phyloP scores from a whole-genome alignment of 352 stramenopile species.

The Pythium brassicae region DNA sequence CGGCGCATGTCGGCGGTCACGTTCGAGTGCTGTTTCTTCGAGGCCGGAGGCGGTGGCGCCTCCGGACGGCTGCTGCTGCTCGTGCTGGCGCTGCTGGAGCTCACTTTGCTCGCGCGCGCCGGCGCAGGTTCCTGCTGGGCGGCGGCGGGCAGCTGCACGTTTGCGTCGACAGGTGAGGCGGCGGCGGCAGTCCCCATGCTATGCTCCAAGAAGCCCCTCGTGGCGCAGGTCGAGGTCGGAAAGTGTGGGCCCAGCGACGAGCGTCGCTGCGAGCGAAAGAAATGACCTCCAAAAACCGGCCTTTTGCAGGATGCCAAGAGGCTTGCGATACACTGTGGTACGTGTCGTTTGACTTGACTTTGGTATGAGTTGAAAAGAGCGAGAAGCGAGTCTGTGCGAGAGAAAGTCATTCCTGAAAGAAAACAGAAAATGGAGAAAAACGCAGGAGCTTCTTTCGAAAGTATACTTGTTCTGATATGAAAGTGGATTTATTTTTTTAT shows the following conservation, averaged over 20 bases:
- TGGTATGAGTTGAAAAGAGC: too few relatives aligned
- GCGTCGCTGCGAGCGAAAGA: neutral
- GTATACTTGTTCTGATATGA: neutral
- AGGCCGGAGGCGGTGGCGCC: constrained; percentile 8
- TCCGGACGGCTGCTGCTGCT: constrained; percentile 50
- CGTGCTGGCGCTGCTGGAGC: constrained; percentile 2
- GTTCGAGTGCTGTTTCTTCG: constrained; percentile 1
- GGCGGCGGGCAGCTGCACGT: neutral
- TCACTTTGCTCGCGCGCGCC: constrained; percentile 1
- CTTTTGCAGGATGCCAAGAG: too few relatives aligned
- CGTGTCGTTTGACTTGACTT: too few relatives aligned
- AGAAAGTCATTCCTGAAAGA: too few relatives aligned
- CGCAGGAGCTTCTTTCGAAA: neutral
- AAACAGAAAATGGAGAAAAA: too few relatives aligned
- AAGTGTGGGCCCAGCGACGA: neutral
- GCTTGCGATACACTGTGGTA: too few relatives aligned
- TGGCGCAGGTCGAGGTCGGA: neutral
- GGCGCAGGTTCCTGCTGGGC: neutral
- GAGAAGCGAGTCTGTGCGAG: too few relatives aligned
- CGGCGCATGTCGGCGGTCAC: constrained; percentile 12
- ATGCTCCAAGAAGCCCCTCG: neutral
- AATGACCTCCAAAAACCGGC: neutral
- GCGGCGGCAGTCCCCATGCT: neutral
- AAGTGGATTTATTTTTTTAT: neutral
- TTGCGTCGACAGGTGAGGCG: neutral